Evolutionary conservation across 176 grass and related monocot species (phyloP).

Genomic region (Carex littledalei): DNA sequence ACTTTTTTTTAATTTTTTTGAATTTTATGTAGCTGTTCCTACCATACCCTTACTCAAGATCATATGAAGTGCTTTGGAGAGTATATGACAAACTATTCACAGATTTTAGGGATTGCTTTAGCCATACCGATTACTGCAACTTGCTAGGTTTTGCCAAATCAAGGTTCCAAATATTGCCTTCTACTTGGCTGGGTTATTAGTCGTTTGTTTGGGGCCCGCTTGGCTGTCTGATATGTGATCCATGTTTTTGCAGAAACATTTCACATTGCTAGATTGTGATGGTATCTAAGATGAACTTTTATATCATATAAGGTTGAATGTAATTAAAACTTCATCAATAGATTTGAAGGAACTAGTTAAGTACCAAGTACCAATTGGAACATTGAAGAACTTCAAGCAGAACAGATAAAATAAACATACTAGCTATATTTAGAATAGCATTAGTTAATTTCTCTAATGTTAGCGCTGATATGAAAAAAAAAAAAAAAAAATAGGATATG

Average conservation of each 20-base stretch:
- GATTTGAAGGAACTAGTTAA: not conserved
- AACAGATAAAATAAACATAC: not conserved
- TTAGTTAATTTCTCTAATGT: not conserved
- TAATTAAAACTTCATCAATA: not conserved
- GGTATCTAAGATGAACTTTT: not conserved
- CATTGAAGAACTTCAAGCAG: not conserved
- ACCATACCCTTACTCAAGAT: slow-evolving; percentile 87
- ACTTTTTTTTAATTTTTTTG: not conserved
- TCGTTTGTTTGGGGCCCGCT: not conserved
- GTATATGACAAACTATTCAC: slow-evolving; percentile 95
- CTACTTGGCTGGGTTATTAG: slow-evolving; percentile 75
- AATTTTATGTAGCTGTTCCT: slow-evolving; percentile 70
- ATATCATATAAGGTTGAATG: not conserved
- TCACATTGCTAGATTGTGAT: not conserved
- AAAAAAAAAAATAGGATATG: not conserved
- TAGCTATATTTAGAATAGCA: not conserved
- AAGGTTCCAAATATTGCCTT: slow-evolving; percentile 75
- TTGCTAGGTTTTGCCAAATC: slow-evolving; percentile 62
- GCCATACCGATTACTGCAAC: slow-evolving; percentile 51
- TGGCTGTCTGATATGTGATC: not conserved
- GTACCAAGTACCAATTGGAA: not conserved
- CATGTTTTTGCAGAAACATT: not conserved
- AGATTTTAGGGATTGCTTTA: slow-evolving; percentile 90
- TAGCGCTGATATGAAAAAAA: not conserved
- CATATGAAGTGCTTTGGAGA: slow-evolving; percentile 78